Evolutionary conservation across 495 filamentous ascomycete genomes (phyloP).

Genomic region (Melanomma pulvis-pyrius): DNA sequence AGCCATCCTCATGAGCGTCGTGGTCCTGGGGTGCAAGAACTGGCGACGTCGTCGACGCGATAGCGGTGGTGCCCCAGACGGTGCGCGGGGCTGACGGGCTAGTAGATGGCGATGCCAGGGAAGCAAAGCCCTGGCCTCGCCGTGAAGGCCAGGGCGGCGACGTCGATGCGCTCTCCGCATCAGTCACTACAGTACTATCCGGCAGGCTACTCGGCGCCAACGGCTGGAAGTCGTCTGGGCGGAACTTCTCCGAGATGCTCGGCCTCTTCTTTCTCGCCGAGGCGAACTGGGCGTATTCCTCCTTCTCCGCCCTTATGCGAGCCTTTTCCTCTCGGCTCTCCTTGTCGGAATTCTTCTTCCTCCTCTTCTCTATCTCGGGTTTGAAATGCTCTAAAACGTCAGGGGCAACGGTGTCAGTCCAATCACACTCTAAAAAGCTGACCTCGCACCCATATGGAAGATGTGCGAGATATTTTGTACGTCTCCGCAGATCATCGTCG

Average conservation of each 20-base stretch:
- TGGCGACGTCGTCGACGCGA: conserved; percentile 49
- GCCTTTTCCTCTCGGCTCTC: conserved; percentile 89
- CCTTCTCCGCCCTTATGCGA: conserved; percentile 79
- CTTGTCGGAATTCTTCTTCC: conserved; percentile 83
- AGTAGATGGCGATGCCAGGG: conserved; percentile 72
- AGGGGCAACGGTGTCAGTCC: conserved; percentile 82
- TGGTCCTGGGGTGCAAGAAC: conserved; percentile 40
- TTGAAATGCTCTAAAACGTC: conserved; percentile 75
- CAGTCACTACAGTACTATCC: conserved; percentile 47
- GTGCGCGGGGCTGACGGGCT: conserved; percentile 75
- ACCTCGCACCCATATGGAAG: conserved; percentile 92
- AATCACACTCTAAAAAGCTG: conserved; percentile 93
- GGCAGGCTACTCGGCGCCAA: conserved; percentile 53
- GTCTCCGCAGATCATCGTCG: conserved; percentile 83
- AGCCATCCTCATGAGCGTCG: conserved; percentile 67
- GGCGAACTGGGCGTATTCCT: conserved; percentile 61
- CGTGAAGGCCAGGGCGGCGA: conserved; percentile 62
- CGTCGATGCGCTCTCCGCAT: conserved; percentile 52
- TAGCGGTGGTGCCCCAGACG: conserved; percentile 80
- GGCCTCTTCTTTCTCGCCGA: conserved; percentile 43
- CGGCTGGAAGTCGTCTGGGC: conserved; percentile 61
- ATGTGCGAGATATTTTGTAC: conserved; percentile 88
- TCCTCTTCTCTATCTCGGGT: conserved; percentile 73
- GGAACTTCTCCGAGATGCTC: conserved; percentile 41
- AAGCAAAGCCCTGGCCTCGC: conserved; percentile 56